A percentile compares a stretch with the other conserved stretches of the same genome.
Conservation (phyloP, 352 stramenopile genomes). For the Phytophthora pini region DNA sequence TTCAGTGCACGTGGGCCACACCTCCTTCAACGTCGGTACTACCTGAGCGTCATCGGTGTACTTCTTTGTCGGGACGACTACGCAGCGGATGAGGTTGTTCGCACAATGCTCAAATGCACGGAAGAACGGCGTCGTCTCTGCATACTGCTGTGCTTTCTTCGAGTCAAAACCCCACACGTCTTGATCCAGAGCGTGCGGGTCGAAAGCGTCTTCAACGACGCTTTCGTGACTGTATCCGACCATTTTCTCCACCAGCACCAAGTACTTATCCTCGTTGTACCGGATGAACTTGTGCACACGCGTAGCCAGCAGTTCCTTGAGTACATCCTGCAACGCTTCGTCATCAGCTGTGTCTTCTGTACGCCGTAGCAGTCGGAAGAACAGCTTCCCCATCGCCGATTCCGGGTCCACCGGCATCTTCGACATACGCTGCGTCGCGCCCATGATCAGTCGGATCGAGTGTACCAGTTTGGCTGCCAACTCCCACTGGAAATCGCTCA, state of each 20-base stretch:
- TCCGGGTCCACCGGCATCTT: conserved; percentile 48
- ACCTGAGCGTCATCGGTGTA: conserved; percentile 2
- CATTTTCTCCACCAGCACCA: conserved; percentile 53
- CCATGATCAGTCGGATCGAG: conserved; percentile 58
- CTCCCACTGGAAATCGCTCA: conserved; percentile 61
- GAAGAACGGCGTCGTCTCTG: conserved; percentile 29
- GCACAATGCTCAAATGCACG: conserved; percentile 35
- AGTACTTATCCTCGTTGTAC: conserved; percentile 51
- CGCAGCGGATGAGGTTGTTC: conserved; percentile 45
- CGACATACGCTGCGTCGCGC: conserved; percentile 7
- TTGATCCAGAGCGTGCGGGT: conserved; percentile 46
- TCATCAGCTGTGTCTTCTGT: conserved; percentile 15
- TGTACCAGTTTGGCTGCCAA: conserved; percentile 60
- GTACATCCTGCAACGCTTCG: conserved; percentile 30
- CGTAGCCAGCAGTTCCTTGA: conserved; percentile 61
- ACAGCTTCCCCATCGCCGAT: conserved; percentile 56
- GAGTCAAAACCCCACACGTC: conserved; percentile 40
- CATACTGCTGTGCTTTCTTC: conserved; percentile 26
- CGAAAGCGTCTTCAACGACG: conserved; percentile 45
- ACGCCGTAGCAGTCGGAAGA: conserved; percentile 59
- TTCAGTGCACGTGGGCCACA: conserved; percentile 56
- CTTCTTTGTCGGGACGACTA: conserved; percentile 17
- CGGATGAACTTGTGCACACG: conserved; percentile 65
- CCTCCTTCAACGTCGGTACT: conserved; percentile 35
- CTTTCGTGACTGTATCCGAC: conserved; percentile 51